phyloP scores from a whole-genome alignment of 2,329 filamentous ascomycete species.

The Neofusicoccum laricinum region DNA sequence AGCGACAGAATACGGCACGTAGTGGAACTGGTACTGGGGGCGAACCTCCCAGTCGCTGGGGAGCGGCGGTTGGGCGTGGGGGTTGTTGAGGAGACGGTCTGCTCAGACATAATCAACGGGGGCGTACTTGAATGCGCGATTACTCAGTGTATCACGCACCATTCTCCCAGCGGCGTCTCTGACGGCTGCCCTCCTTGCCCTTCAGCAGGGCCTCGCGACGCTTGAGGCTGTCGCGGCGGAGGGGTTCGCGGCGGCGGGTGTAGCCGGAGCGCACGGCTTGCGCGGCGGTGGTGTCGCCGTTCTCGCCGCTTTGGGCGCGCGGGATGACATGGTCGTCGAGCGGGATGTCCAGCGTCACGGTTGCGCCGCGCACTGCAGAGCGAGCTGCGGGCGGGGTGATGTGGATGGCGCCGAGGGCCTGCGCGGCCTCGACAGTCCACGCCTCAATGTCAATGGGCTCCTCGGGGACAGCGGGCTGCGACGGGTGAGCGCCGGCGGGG shows the following conservation, averaged over 20 bases:
- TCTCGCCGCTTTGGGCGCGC: conserved; percentile 26
- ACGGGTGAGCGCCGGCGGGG: neutral
- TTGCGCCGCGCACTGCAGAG: conserved; percentile 49
- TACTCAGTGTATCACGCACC: conserved; percentile 48
- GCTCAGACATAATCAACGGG: conserved; percentile 13
- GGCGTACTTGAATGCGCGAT: neutral
- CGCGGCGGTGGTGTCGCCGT: conserved; percentile 36
- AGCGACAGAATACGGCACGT: conserved; percentile 85
- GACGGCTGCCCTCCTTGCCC: conserved; percentile 85
- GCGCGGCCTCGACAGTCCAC: conserved; percentile 48
- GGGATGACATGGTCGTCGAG: conserved; percentile 58
- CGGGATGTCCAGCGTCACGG: conserved; percentile 68
- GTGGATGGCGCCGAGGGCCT: conserved; percentile 40
- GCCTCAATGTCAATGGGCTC: conserved; percentile 43
- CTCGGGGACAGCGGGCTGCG: neutral
- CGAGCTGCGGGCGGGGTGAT: conserved; percentile 32
- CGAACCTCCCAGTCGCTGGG: conserved; percentile 79
- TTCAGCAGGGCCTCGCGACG: conserved; percentile 74
- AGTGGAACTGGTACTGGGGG: conserved; percentile 74
- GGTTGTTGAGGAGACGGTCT: conserved; percentile 86
- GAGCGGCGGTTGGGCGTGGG: conserved; percentile 77
- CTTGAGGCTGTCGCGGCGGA: conserved; percentile 61
- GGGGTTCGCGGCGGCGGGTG: conserved; percentile 52
- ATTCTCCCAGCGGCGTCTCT: conserved; percentile 92
- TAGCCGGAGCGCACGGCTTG: conserved; percentile 46